phyloP scores from a whole-genome alignment of 192 early-diverging fungal species.

The Coemansia sp. region DNA sequence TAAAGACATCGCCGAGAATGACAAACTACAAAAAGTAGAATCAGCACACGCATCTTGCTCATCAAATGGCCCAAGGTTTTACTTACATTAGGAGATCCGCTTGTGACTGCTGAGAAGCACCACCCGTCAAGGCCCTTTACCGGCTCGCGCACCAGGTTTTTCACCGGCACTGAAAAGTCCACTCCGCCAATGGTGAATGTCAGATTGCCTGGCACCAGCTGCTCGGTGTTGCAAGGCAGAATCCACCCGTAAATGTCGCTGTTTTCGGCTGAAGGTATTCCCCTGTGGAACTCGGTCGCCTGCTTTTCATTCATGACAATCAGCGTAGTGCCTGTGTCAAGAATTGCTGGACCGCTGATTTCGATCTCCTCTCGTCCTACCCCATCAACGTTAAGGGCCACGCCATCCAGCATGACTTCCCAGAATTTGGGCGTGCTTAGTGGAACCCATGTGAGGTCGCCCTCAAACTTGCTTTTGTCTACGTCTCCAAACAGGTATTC shows the following conservation, averaged over 20 bases:
- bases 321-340: slow-evolving; percentile 67
- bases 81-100: slow-evolving; percentile 49
- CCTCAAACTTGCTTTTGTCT: slow-evolving; percentile 51
- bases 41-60: background rate
- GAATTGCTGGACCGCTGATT: slow-evolving; percentile 49
- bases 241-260: slow-evolving; percentile 54
- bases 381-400: slow-evolving; percentile 33
- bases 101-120: slow-evolving; percentile 54
- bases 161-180: slow-evolving; percentile 44
- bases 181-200: slow-evolving; percentile 44
- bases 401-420: slow-evolving; percentile 55
- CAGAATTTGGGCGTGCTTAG: slow-evolving; percentile 56
- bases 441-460: slow-evolving; percentile 57
- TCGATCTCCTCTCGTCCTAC: slow-evolving; percentile 39
- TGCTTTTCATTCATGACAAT: slow-evolving; percentile 58
- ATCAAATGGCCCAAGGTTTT: background rate
- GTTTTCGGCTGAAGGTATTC: slow-evolving; percentile 46
- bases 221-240: slow-evolving; percentile 50
- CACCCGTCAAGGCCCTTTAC: slow-evolving; percentile 50
- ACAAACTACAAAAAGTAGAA: slow-evolving; percentile 31
- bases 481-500: slow-evolving; percentile 63
- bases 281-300: slow-evolving; percentile 57
- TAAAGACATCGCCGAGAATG: slow-evolving; percentile 68
- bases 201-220: slow-evolving; percentile 45
- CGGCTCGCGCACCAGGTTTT: slow-evolving; percentile 48